Base-by-base conservation (phyloP, 2,329 filamentous ascomycete genomes). In the Fusarium sp. region DNA sequence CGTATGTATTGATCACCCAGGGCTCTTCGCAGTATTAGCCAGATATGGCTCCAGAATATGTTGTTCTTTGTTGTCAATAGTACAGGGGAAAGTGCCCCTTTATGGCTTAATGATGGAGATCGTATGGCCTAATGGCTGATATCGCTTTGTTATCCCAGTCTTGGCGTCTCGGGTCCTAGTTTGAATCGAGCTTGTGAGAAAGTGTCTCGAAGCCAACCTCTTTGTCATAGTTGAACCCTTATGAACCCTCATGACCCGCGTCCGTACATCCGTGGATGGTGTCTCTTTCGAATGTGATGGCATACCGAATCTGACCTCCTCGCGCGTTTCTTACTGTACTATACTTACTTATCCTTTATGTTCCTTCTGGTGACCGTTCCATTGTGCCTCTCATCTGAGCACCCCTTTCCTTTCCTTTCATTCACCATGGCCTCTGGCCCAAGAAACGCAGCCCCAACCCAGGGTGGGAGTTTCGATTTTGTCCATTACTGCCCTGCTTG, bases 401-500 rank as follows among this genome's bases (percentile, higher is more conserved):
- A 28, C 14, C 28, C 18, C 10, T 22, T 48, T 26, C 18, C 10
- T 22, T 48, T 26, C 14, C 17, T 51, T 26, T 20, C 38, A 17
- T 30, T 18, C 26, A 7, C 15, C 38, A 74, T 75, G 72, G 18
- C 64, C 39, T 51, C 48, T 18, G 57, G 51, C 22, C 22, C 58
- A 24, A 15, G 26, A 17, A 20, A 18, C 17, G 14, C 4, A 38
- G 22, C 38, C 52, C 18, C 11, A 41, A 26, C 20, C 17, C 28
- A 26, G 7, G 24, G 15, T 28, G 66, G 65, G 14, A 63, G 47
- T 22, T 75, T 64, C 44, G 18, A 62, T 15, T 47, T 41, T 30
- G 45, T 73, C 18, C 57, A 38, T 28, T 79, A 76, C 44, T 59
- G 79, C 3, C 79, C 79, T 6, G 58, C 47, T 10, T 81, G 79